These are phyloP conservation scores for Fusarium staphyleae DNA, from an alignment of 2,329 filamentous ascomycete species.

Conservation along the genomic window DNA sequence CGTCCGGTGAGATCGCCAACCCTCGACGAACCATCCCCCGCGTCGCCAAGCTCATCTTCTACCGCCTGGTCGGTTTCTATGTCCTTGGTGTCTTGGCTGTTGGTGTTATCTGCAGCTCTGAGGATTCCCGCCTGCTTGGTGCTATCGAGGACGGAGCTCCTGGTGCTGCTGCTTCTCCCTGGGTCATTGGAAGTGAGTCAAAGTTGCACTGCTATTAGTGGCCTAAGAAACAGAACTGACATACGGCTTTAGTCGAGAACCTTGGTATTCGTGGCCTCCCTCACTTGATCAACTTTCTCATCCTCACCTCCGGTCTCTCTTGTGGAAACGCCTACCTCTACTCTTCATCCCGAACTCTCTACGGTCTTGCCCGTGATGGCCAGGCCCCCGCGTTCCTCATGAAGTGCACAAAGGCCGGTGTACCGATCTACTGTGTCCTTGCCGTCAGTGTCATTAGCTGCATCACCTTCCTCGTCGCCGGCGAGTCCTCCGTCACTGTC, in stretches of 20 bases:
- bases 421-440: slow-evolving; percentile 62
- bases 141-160: slow-evolving; percentile 56
- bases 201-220: too few species aligned
- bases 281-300: slow-evolving; percentile 64
- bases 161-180: slow-evolving; percentile 66
- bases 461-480: slow-evolving; percentile 59
- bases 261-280: slow-evolving; percentile 59
- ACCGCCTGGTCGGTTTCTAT: slow-evolving; percentile 74
- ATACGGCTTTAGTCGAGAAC: slow-evolving; percentile 51
- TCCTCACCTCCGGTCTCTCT: slow-evolving; percentile 60
- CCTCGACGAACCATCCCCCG: slow-evolving; percentile 70
- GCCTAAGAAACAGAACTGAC: background rate
- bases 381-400: slow-evolving; percentile 59
- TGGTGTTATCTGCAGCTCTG: slow-evolving; percentile 62
- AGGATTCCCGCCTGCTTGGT: slow-evolving; percentile 50
- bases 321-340: slow-evolving; percentile 59
- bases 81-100: slow-evolving; percentile 68
- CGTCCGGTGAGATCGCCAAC: slow-evolving; percentile 67
- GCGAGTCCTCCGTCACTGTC: slow-evolving; percentile 54
- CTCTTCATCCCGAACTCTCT: slow-evolving; percentile 54
- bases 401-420: slow-evolving; percentile 64
- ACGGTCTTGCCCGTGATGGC: slow-evolving; percentile 55
- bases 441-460: slow-evolving; percentile 56
- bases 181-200: slow-evolving; percentile 57
- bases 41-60: slow-evolving; percentile 77